Evolutionary conservation across 371 early-diverging fungal species (phyloP), one percentile per base, ranked within the genome.

Genomic region (Capillidium heterosporum): DNA sequence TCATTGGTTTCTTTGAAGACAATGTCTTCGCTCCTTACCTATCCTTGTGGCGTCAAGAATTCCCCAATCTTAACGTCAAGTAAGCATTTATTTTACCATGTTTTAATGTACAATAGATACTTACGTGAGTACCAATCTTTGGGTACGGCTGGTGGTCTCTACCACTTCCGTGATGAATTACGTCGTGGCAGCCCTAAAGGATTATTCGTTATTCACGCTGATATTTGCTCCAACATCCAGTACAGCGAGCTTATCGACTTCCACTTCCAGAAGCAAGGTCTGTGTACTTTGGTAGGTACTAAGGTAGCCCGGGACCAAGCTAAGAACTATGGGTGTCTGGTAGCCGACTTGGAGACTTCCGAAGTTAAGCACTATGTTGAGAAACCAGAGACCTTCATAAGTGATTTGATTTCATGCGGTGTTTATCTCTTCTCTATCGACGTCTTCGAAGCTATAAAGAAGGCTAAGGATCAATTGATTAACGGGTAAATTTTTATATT

Each of bases 121-220:
- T 77, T 96, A 58, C 87, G 94, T 48, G 97, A 96, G 70, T 96
- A 93, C 69, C 87, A 89, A 66, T 80, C 91, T 19, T 72, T 96
- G 53, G 97, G 97, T 24, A 96, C 97, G 21, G 97, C 91, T 47
- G 97, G 97, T 60, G 95, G 95, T 51, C 71, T 96, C 56, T 91
- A 89, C 73, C 97, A 96, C 65, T 96, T 96, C 80, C 83, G 97
- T 59, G 94, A 95, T 66, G 87, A 92, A 71, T 89, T 96, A 60
- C 64, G 89, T 63, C 81, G 86, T 46, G 93, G 92, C 46, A 74
- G 77, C 57, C 89, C 94, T 17, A 80, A 90, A 48, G 81, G 84
- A 59, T 78, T 96, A 62, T 94, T 95, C 69, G 91, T 96, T 52
- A 74, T 96, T 65, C 89, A 96, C 67, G 91, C 89, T 41, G 97